Evolutionary conservation across 2,329 filamentous ascomycete species (phyloP).

Genomic region (Botrytis paeoniae): DNA sequence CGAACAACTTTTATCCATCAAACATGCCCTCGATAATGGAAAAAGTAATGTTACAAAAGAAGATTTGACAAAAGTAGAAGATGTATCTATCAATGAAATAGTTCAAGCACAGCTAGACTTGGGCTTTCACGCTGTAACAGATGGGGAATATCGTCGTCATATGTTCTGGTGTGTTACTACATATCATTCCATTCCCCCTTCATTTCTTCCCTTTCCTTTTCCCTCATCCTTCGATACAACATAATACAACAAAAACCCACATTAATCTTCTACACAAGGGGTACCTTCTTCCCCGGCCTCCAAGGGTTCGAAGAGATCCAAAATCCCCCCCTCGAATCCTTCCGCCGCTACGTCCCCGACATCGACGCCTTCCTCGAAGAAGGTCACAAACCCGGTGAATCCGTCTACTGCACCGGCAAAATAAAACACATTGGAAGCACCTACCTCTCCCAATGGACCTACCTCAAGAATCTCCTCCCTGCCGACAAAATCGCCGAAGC

Average conservation of each 20-base stretch:
- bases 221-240: neutral
- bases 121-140: slow-evolving; percentile 55
- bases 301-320: slow-evolving; percentile 34
- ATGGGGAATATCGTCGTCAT: slow-evolving; percentile 52
- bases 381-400: slow-evolving; percentile 47
- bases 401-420: slow-evolving; percentile 46
- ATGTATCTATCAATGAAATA: slow-evolving; percentile 56
- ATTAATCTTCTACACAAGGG: slow-evolving; percentile 19
- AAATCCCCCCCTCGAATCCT: slow-evolving; percentile 39
- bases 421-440: slow-evolving; percentile 47
- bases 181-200: neutral
- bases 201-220: neutral
- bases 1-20: slow-evolving; percentile 52
- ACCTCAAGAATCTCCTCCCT: slow-evolving; percentile 56
- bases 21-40: slow-evolving; percentile 49
- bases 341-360: slow-evolving; percentile 42
- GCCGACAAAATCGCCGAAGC: slow-evolving; percentile 60
- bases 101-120: slow-evolving; percentile 57
- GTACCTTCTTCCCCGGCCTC: slow-evolving; percentile 33
- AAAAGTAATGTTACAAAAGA: slow-evolving; percentile 34
- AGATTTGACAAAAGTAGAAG: slow-evolving; percentile 51
- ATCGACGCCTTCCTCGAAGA: slow-evolving; percentile 43
- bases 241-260: accelerated
- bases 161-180: slow-evolving; percentile 33
- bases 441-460: slow-evolving; percentile 55